These are phyloP conservation scores for Cercis canadensis DNA, from an alignment of 306 rosid genomes.

Conservation along the genomic window DNA sequence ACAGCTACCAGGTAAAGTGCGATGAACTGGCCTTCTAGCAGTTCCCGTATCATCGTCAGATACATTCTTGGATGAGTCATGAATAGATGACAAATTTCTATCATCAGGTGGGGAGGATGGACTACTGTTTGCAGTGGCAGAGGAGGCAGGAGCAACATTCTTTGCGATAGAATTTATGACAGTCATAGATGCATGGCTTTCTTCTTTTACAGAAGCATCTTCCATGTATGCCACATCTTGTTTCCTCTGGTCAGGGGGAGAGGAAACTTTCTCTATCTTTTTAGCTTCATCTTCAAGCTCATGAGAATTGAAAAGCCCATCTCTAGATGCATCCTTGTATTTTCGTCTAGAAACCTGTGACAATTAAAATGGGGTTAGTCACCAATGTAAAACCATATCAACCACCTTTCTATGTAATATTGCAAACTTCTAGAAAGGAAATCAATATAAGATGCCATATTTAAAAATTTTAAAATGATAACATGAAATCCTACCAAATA, in stretches of 20 bases:
- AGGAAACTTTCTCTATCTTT: constrained; percentile 60
- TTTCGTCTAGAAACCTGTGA: constrained; percentile 77
- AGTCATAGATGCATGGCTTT: constrained; percentile 58
- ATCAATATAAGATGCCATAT: constrained; percentile 21
- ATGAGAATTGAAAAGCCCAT: constrained; percentile 63
- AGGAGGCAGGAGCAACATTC: constrained; percentile 56
- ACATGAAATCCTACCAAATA: constrained; percentile 55
- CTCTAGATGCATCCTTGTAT: constrained; percentile 75
- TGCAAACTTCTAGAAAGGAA: constrained; percentile 14
- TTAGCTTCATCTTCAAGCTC: constrained; percentile 80
- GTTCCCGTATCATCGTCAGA: constrained; percentile 84
- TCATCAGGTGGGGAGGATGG: constrained; percentile 74
- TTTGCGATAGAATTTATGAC: constrained; percentile 54
- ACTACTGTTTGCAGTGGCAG: constrained; percentile 67
- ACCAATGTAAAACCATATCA: constrained; percentile 21
- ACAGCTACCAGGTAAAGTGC: constrained; percentile 88
- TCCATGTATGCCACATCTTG: constrained; percentile 52
- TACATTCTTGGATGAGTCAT: constrained; percentile 69
- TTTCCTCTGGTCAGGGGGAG: constrained; percentile 73
- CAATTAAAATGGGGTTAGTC: constrained; percentile 30
- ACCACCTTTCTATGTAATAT: constrained; percentile 14
- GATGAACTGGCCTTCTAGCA: constrained; percentile 82
- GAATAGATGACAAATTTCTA: constrained; percentile 63
- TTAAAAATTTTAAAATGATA: constrained; percentile 7
- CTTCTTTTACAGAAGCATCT: constrained; percentile 70